Percentiles rank a stretch among this genome's conserved stretches.
Conservation (phyloP, 371 early-diverging fungal genomes). For the Funneliformis caledonium region DNA sequence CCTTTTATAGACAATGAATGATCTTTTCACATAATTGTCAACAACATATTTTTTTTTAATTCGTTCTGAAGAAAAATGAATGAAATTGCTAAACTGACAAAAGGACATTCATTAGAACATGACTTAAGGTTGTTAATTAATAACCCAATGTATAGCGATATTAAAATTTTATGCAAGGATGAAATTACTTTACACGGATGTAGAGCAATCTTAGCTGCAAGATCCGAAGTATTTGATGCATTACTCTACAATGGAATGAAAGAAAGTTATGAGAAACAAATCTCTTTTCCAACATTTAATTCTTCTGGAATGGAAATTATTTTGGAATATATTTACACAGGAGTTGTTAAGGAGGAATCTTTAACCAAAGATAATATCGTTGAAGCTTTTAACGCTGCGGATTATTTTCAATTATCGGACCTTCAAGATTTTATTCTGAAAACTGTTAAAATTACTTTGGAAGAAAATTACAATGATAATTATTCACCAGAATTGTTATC, state of each 20-base stretch:
- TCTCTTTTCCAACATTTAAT: constrained; percentile 11
- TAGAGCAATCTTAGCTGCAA: constrained; percentile 3
- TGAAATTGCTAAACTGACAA: background rate
- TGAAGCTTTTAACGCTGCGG: constrained; percentile 1
- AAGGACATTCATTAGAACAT: background rate
- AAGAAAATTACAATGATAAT: background rate
- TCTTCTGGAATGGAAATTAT: constrained; percentile 1
- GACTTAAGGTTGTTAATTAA: background rate
- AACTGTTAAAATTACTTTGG: background rate
- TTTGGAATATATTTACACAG: constrained; percentile 32
- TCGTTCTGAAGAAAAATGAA: too few relatives aligned
- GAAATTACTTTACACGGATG: background rate
- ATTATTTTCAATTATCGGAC: constrained; percentile 17
- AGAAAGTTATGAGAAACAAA: background rate
- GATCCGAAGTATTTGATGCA: constrained; percentile 11
- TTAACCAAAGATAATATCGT: constrained; percentile 12
- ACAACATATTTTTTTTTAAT: too few relatives aligned
- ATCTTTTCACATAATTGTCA: too few relatives aligned
- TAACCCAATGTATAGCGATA: constrained; percentile 26
- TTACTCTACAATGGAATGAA: constrained; percentile 3
- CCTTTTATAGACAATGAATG: too few relatives aligned
- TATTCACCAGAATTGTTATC: too few relatives aligned
- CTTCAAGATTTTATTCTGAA: constrained; percentile 11
- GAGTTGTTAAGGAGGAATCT: background rate
- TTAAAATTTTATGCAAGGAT: constrained; percentile 15